Base-by-base conservation (phyloP, 2,329 filamentous ascomycete species). In the Fusarium chaquense region DNA sequence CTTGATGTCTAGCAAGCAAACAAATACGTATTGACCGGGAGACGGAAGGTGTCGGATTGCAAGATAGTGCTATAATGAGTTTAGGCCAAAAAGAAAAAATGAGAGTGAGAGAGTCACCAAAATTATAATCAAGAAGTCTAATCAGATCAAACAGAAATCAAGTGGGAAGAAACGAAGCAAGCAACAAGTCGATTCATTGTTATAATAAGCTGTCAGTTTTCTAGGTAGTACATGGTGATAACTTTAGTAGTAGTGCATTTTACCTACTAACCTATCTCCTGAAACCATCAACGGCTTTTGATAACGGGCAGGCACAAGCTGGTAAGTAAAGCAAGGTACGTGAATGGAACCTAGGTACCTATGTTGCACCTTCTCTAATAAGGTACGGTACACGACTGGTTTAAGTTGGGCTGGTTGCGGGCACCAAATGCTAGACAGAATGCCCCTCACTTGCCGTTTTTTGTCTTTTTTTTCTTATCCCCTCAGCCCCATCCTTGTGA, bases 11-110 rank as follows among this genome's bases (percentile, higher is more conserved):
- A 67, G 41, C 57, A 55, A 67, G 45, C 53, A 60, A 41, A 53
- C 67, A 38, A 40, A 64, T 30, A 20, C 20, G 20, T 20, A 24
- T 43, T 41, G 58, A 52, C 46, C 43, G 40, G 67, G 26, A 64
- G 44, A 24, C 67, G 67, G 67, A 51, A 70, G 63, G 43, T 41
- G 33, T 70, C 54, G 67, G 58, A 55, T 70, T 70, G 67, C 49
- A 62, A 66, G 66, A 69, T 53, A 63, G 70, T 67, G 32, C 24
- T 55, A 26, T 50, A 13, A 13, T 32, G 51, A 54, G 51, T 33
- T 41, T 35, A 56, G 55, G 61, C 22, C 51, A 55, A 46, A 58
- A 35, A 49, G 65, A 65, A 35, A 45, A 51, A 22, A 46, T 45
- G 49, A 47, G 44, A 40, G 5, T 20, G 20, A 50, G 38, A 26